Conservation (phyloP, 2,329 filamentous ascomycete genomes). For the Coniochaeta sp. region DNA sequence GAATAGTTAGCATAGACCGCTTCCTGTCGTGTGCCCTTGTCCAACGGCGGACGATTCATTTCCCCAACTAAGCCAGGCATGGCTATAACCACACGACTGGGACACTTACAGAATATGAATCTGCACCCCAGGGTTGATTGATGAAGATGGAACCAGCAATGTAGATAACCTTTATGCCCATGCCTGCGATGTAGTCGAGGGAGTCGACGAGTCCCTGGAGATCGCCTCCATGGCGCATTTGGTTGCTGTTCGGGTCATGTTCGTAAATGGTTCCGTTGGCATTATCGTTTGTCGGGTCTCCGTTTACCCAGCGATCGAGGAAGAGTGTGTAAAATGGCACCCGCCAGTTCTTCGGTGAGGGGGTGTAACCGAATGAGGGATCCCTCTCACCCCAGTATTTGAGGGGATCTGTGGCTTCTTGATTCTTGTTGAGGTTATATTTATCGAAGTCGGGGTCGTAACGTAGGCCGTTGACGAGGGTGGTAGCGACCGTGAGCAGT, state of each 20-base stretch:
- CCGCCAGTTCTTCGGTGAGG: conserved; percentile 53
- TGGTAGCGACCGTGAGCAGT: conserved; percentile 17
- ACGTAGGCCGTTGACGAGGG: conserved; percentile 21
- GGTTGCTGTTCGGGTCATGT: conserved; percentile 49
- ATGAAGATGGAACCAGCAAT: conserved; percentile 53
- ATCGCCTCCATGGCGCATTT: conserved; percentile 57
- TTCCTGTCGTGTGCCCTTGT: no score
- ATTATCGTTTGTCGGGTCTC: conserved; percentile 55
- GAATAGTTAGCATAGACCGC: neutral
- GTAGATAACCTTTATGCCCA: conserved; percentile 55
- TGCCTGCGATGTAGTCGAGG: conserved; percentile 54
- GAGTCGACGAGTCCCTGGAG: conserved; percentile 46
- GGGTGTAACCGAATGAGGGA: conserved; percentile 37
- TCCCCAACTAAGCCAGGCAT: neutral
- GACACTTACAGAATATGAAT: conserved; percentile 35
- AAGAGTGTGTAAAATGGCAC: conserved; percentile 45
- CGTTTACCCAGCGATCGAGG: conserved; percentile 54
- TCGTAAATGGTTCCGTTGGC: conserved; percentile 53
- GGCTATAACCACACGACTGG: no score
- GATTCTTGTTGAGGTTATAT: conserved; percentile 57
- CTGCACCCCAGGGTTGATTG: conserved; percentile 54
- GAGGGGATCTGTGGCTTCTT: conserved; percentile 44
- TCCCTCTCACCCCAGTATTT: conserved; percentile 51
- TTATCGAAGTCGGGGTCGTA: conserved; percentile 26
- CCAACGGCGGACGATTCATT: no score